Evolutionary conservation across 2,329 filamentous ascomycete species (phyloP).

Genomic region (Phialocephala sp.): DNA sequence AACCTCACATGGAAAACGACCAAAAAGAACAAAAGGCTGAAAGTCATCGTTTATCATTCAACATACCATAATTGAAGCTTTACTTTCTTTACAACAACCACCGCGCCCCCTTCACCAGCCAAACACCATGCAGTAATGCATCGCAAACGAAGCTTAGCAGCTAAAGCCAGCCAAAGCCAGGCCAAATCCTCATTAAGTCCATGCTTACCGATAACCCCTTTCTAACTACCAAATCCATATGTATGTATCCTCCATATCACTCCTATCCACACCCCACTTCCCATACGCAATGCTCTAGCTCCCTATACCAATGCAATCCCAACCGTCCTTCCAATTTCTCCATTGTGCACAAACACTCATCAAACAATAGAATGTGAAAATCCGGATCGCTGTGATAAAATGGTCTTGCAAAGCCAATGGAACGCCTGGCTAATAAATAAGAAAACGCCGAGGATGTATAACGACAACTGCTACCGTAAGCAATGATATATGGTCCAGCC

Average conservation of each 20-base stretch:
- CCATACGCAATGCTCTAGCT: background rate
- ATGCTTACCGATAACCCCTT: background rate
- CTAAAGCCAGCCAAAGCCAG: background rate
- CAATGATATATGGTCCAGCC: constrained; percentile 30
- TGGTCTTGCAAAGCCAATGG: constrained; percentile 11
- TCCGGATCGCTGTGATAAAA: background rate
- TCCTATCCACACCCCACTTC: background rate
- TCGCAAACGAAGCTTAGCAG: background rate
- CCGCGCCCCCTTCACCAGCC: background rate
- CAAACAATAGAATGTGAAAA: background rate
- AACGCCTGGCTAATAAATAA: constrained; percentile 33
- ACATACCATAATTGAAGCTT: background rate
- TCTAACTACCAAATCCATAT: constrained; percentile 2
- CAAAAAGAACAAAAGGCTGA: background rate
- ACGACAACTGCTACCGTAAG: constrained; percentile 9
- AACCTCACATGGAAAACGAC: background rate
- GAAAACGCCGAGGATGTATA: constrained; percentile 19
- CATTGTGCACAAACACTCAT: background rate
- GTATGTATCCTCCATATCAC: background rate
- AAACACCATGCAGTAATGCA: constrained; percentile 2
- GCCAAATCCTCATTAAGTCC: background rate
- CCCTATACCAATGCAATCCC: constrained; percentile 2
- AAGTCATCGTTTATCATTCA: background rate
- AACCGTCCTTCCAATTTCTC: background rate
- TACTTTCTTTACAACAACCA: background rate